These are phyloP conservation scores for Aspergillus spinulosporus DNA, from an alignment of 2,329 filamentous ascomycete species.

Conservation along the genomic window DNA sequence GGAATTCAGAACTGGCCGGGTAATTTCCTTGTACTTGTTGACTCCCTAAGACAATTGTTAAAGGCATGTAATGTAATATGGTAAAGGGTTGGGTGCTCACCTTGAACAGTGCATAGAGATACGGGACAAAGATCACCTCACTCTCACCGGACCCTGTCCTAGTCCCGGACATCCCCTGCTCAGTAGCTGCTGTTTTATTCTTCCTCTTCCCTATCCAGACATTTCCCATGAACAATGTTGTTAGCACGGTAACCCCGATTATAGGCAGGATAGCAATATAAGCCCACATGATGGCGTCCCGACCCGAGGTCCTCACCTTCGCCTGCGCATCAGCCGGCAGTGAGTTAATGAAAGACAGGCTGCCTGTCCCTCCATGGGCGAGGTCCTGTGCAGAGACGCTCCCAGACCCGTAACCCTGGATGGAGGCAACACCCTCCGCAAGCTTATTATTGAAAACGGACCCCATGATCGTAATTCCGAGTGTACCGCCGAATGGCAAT, in stretches of 20 bases:
- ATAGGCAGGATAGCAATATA: slow-evolving; percentile 64
- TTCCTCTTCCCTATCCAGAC: slow-evolving; percentile 47
- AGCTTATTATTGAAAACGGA: slow-evolving; percentile 66
- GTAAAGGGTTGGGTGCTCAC: slow-evolving; percentile 17
- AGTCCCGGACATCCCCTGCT: slow-evolving; percentile 8
- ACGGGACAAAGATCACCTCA: slow-evolving; percentile 35
- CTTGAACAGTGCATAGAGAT: slow-evolving; percentile 34
- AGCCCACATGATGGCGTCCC: slow-evolving; percentile 64
- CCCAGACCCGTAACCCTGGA: slow-evolving; percentile 20
- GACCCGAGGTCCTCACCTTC: slow-evolving; percentile 46
- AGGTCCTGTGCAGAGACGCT: slow-evolving; percentile 7
- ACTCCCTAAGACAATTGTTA: slow-evolving; percentile 22
- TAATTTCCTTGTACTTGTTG: slow-evolving; percentile 27
- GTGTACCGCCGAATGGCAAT: slow-evolving; percentile 63
- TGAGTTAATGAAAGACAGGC: slow-evolving; percentile 39
- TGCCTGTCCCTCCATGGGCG: slow-evolving; percentile 32
- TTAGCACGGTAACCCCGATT: slow-evolving; percentile 51
- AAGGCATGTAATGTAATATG: neutral
- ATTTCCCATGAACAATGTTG: slow-evolving; percentile 52
- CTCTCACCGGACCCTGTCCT: slow-evolving; percentile 16
- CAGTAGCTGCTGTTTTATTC: slow-evolving; percentile 16
- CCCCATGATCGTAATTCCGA: slow-evolving; percentile 67
- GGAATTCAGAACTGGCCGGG: slow-evolving; percentile 14
- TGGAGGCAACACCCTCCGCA: slow-evolving; percentile 13
- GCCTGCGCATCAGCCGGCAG: slow-evolving; percentile 39